Conservation (phyloP, 495 filamentous ascomycete species). For the Baudoinia panamericana region DNA sequence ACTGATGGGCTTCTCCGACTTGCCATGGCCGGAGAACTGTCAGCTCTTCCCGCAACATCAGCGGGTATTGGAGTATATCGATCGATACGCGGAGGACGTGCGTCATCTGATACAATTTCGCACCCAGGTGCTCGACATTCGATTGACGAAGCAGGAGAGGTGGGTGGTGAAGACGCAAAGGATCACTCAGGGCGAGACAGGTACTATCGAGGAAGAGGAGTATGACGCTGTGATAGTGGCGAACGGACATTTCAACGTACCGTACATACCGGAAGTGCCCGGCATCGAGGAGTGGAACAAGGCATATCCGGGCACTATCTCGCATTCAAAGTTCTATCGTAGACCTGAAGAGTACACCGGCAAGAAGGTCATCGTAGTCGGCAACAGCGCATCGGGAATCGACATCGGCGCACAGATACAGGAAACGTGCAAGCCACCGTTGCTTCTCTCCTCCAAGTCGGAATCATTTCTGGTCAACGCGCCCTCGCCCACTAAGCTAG, state of each 20-base stretch:
- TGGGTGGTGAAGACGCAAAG: slow-evolving; percentile 47
- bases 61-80: slow-evolving; percentile 57
- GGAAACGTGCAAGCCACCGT: slow-evolving; percentile 34
- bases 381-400: slow-evolving; percentile 63
- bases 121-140: slow-evolving; percentile 44
- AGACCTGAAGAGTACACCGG: slow-evolving; percentile 41
- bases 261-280: slow-evolving; percentile 52
- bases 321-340: slow-evolving; percentile 73
- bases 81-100: slow-evolving; percentile 56
- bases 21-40: slow-evolving; percentile 44
- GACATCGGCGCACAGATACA: slow-evolving; percentile 71
- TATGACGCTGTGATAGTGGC: slow-evolving; percentile 76
- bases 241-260: slow-evolving; percentile 65
- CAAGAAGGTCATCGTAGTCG: slow-evolving; percentile 64
- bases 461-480: slow-evolving; percentile 26
- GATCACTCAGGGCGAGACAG: slow-evolving; percentile 24
- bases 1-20: slow-evolving; percentile 70
- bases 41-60: slow-evolving; percentile 62
- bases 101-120: slow-evolving; percentile 41
- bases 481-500: slow-evolving; percentile 32
- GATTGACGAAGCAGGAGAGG: slow-evolving; percentile 15
- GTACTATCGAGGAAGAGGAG: slow-evolving; percentile 25
- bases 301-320: slow-evolving; percentile 49
- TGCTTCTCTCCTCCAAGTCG: slow-evolving; percentile 41
- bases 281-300: slow-evolving; percentile 46